Base-by-base conservation (phyloP, 345 rosid genomes). In the Alliaria petiolata region DNA sequence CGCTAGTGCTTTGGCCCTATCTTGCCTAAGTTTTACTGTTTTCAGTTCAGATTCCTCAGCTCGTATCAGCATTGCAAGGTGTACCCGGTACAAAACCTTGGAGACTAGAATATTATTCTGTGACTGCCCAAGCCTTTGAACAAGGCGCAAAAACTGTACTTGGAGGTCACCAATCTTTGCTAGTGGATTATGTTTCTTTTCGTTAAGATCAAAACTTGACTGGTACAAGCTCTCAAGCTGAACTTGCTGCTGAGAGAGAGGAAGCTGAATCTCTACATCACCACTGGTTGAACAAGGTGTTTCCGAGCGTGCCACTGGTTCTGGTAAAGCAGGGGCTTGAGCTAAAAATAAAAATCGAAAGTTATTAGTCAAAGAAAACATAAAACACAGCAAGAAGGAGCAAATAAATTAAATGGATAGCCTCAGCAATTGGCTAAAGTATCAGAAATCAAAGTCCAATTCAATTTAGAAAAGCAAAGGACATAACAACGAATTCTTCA, bases 41-140 rank as follows among this genome's bases (percentile, higher is more conserved):
- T 83, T 87, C 40, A 87, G 53, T 77, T 91, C 88, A 14, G 91
- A 77, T 77, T 83, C 88, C 75, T 87, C 88, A 31, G 87, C 91
- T 70, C 92, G 93, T 62, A 89, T 83, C 75, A 87, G 79, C 77
- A 85, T 82, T 1, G 95, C 96, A 4, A 95, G 82, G 69, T 89
- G 86, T 31, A 89, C 55, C 65, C 99, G 84, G 62, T 91, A 89
- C 36, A 91, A 78, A 71, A 89, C 97, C 81, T 91, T 91, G 15
- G 86, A 89, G 70, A 84, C 96, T 67, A 91, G 69, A 50, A 85
- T 79, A 80, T 82, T 88, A 59, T 86, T 86, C 14, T 78, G 82
- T 6, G 88, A 80, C 22, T 76, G 86, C 71, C 96, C 86, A 55
- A 86, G 79, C 55, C 90, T 82, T 35, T 55, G 80, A 59, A 91